Base-by-base conservation (phyloP, 108 stramenopile species). In the Cyclotella atomus region DNA sequence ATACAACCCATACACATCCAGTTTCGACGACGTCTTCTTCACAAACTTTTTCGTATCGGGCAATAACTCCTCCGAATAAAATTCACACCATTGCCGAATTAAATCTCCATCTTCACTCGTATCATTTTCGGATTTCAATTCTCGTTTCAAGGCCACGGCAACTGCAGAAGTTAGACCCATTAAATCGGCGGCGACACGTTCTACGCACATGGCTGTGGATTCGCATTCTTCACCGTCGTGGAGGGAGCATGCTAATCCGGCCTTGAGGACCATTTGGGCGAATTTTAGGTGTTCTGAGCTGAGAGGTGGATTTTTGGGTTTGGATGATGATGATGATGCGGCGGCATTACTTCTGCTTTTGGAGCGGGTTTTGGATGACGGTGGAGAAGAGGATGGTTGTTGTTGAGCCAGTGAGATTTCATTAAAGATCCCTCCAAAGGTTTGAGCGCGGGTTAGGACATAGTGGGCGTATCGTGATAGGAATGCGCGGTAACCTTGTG, bases 381-480 rank as follows among this genome's bases (percentile, higher is more conserved):
- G 49, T 19, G 78, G 66, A 35, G 65, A 43, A 0, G 69, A 30
- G 38, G 49, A 15, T 15, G 77, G 34, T 47, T 70, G 57, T 29
- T 28, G 47, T 28, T 65, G 33, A 35, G 73, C 76, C 15, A 54
- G 69, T 38, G 87, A 82, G 29, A 96, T 91, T 85, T 96, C 95
- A 47, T 86, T 88, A 68, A 96, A 96, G 77, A 88, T 70, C 21
- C 92, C 92, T 23, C 91, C 92, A 59, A 93, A 96, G 63, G 91
- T 92, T 75, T 93, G 92, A 20, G 89, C 89, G n/a, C 95, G 88
- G 16, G 93, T 86, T 17, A 96, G 70, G 5, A 96, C 95, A 61
- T 93, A 96, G 83, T 96, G 95, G 47, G 95, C 91, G 60, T 96
- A 96, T 20, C 95, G 81, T 43, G 91, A 81, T 77, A 96, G 77